phyloP scores from a whole-genome alignment of 2,329 filamentous ascomycete species.

The Nothophoma quercina region DNA sequence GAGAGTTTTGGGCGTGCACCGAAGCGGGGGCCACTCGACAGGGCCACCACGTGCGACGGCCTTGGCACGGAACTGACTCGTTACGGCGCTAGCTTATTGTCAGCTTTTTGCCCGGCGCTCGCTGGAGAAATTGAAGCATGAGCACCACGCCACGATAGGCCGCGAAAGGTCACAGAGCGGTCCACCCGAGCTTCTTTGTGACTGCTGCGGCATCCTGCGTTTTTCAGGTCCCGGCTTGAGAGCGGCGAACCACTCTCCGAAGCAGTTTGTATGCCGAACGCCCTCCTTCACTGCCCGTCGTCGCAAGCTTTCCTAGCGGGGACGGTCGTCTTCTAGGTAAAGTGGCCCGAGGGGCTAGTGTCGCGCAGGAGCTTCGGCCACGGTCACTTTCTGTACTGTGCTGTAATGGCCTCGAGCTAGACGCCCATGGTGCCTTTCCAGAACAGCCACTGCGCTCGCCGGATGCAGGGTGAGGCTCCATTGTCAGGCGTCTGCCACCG shows the following conservation, averaged over 20 bases:
- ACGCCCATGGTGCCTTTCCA: slow-evolving; percentile 30
- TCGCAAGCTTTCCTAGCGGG: slow-evolving; percentile 24
- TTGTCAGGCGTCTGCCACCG: slow-evolving; percentile 25
- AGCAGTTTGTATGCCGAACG: background rate
- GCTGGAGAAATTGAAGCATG: slow-evolving; percentile 12
- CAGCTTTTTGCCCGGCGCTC: background rate
- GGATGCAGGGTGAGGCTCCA: slow-evolving; percentile 27
- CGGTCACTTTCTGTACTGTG: slow-evolving; percentile 20
- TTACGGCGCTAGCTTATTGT: slow-evolving; percentile 9
- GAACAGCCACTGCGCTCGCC: slow-evolving; percentile 27
- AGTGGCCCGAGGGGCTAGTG: slow-evolving; percentile 31
- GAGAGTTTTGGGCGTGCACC: slow-evolving; percentile 9
- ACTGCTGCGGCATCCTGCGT: background rate
- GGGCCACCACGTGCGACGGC: slow-evolving; percentile 33
- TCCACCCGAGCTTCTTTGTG: slow-evolving; percentile 3
- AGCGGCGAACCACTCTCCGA: slow-evolving; percentile 1
- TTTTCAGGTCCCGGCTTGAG: background rate
- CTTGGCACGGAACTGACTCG: too few relatives aligned
- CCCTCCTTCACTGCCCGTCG: slow-evolving; percentile 19
- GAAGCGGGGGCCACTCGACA: slow-evolving; percentile 21
- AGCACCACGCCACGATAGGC: slow-evolving; percentile 13
- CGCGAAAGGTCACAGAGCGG: slow-evolving; percentile 16
- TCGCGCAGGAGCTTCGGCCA: slow-evolving; percentile 27
- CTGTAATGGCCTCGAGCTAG: slow-evolving; percentile 29
- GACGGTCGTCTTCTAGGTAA: slow-evolving; percentile 23